A percentile compares a stretch with the other conserved stretches of the same genome.
Conservation (phyloP, 2,329 filamentous ascomycete species). For the Apiospora sp. region DNA sequence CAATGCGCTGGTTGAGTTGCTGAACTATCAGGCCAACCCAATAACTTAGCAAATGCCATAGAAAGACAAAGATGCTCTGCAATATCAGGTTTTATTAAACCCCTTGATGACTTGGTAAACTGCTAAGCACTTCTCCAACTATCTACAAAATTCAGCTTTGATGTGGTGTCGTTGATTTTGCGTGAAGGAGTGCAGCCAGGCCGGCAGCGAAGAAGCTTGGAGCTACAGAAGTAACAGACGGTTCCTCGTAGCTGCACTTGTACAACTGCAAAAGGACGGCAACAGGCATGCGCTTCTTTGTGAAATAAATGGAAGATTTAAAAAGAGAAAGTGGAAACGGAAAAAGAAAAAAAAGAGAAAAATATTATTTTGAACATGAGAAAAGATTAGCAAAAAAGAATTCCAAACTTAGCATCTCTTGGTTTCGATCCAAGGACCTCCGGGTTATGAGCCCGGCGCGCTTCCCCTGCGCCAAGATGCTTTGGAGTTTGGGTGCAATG, state of each 20-base stretch:
- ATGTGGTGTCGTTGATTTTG: not conserved
- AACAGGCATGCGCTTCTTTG: not conserved
- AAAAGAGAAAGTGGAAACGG: not conserved
- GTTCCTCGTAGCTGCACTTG: not conserved
- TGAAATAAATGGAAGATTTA: not conserved
- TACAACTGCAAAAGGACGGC: no score
- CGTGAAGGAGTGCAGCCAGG: not conserved
- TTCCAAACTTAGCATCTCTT: constrained; percentile 40
- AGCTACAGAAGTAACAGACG: not conserved
- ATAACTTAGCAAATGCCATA: not conserved
- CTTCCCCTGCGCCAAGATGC: constrained; percentile 39
- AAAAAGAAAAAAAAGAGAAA: not conserved
- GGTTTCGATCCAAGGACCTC: constrained; percentile 41
- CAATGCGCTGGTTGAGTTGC: not conserved
- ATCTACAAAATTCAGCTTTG: no score
- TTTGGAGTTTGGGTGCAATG: no score
- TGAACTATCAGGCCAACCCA: not conserved
- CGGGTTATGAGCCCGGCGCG: constrained; percentile 44
- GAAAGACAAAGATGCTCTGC: not conserved
- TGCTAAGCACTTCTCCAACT: not conserved
- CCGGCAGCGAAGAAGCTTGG: not conserved
- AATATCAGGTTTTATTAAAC: no score
- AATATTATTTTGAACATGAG: no score
- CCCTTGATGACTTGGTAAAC: no score
- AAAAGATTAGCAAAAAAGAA: no score